Base-by-base conservation (phyloP, 805 yeast species). In the Tetrapisispora arboricola region DNA sequence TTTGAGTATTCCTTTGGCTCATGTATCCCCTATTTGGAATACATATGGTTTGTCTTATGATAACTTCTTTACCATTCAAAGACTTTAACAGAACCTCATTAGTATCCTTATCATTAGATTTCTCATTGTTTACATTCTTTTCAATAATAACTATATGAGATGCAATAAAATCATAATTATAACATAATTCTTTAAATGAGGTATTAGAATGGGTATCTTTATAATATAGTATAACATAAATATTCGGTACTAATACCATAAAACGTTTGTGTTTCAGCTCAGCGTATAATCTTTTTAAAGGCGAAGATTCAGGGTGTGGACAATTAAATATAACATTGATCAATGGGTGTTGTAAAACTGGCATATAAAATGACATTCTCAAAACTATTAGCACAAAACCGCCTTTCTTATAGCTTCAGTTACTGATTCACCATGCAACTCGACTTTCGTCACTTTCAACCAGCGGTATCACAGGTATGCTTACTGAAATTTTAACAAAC, bases 321-420 rank as follows among this genome's bases (percentile, higher is more conserved):
- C 80, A 76, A 61, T 80, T 78, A 65, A 83, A 80, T 6, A 82
- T 58, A 29, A 77, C 69, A 56, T 81, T 77, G 25, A 82, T 62
- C 27, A 79, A 63, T 8, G 88, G 86, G 50, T 82, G 80, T 42
- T 71, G 60, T 41, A 79, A 61, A 33, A 68, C 54, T 3, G 84
- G 84, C 27, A 74, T 64, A 49, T 73, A 73, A 32, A 61, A 63
- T 10, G 38, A 21, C 33, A 33, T 27, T n/a, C 13, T 26, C 9
- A 11, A 3, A 32, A 21, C 13, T 25, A 25, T 10, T 6, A 4
- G 10, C 4, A 11, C 13, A 25, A 11, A 25, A 25, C 5, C 13
- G 13, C 13, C 27, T 25, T 25, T n/a, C n/a, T 25, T 4, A 6
- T 25, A 25, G 27, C 27, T 25, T 4, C n/a, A 25, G 13, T n/a